These are phyloP conservation scores for Phytophthora sojae DNA, from an alignment of 352 stramenopile species.

Conservation along the genomic window DNA sequence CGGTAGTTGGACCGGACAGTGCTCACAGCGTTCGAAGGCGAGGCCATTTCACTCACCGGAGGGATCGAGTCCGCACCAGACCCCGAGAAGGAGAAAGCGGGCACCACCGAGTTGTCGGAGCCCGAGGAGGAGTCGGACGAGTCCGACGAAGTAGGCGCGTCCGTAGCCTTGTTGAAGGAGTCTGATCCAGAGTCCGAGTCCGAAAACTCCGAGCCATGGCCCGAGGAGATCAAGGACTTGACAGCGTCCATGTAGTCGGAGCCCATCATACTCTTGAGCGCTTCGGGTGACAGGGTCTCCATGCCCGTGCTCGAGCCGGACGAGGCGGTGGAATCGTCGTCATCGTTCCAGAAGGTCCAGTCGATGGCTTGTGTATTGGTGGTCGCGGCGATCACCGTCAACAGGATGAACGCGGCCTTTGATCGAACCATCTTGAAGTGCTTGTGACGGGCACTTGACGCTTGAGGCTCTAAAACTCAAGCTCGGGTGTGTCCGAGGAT, in stretches of 20 bases:
- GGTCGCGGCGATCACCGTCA: slow-evolving; percentile 19
- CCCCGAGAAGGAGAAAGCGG: no score
- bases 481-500: slow-evolving; percentile 8
- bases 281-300: slow-evolving; percentile 33
- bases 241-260: slow-evolving; percentile 39
- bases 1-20: slow-evolving; percentile 22
- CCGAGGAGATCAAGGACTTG: slow-evolving; percentile 27
- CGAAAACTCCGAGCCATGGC: not conserved
- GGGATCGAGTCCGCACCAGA: not conserved
- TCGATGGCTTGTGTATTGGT: slow-evolving; percentile 34
- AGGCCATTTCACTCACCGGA: slow-evolving; percentile 15
- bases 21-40: slow-evolving; percentile 24
- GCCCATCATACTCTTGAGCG: slow-evolving; percentile 32
- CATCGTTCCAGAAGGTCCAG: slow-evolving; percentile 44
- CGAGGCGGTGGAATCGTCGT: slow-evolving; percentile 21
- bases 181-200: not conserved
- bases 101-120: no score
- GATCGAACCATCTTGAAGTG: slow-evolving; percentile 29
- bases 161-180: not conserved
- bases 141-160: not conserved
- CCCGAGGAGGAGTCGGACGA: not conserved
- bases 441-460: not conserved
- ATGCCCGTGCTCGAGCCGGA: not conserved
- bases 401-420: slow-evolving; percentile 9
- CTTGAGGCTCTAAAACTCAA: slow-evolving; percentile 15